Percentiles rank a stretch among this genome's conserved stretches.
Evolutionary conservation across 1,284 basidiomycete species (phyloP).

Genomic region (Peniophora sp.): DNA sequence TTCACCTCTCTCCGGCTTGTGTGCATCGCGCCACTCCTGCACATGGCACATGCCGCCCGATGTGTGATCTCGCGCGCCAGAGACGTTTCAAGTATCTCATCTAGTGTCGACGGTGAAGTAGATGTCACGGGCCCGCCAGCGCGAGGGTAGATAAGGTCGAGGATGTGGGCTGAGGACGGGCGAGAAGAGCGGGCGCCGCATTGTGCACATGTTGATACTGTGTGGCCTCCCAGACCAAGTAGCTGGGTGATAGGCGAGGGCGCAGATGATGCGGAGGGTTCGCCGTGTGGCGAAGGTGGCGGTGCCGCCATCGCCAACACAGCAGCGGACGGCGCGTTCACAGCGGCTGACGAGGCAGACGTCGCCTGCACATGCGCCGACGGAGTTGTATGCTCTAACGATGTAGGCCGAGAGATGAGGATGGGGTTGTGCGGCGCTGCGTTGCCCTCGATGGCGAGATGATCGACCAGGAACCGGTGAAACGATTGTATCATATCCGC

Average conservation of each 20-base stretch:
- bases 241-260: slow-evolving; percentile 71
- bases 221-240: slow-evolving; percentile 70
- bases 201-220: slow-evolving; percentile 64
- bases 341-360: no score
- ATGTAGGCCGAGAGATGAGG: slow-evolving; percentile 27
- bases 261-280: no score
- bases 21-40: slow-evolving; percentile 72
- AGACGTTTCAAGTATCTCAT: slow-evolving; percentile 65
- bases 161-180: slow-evolving; percentile 74
- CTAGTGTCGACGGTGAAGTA: slow-evolving; percentile 13
- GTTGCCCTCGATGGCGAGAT: slow-evolving; percentile 65
- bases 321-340: no score
- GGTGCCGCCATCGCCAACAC: no score
- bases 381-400: slow-evolving; percentile 14
- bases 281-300: no score
- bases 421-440: slow-evolving; percentile 51
- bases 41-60: slow-evolving; percentile 80
- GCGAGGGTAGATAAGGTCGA: slow-evolving; percentile 88
- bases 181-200: slow-evolving; percentile 61
- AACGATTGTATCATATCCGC: slow-evolving; percentile 89
- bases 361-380: no score
- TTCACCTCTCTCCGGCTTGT: slow-evolving; percentile 65
- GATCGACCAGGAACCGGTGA: slow-evolving; percentile 89
- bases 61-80: slow-evolving; percentile 77
- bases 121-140: slow-evolving; percentile 40